phyloP scores from a whole-genome alignment of 1,284 basidiomycete species.

The Albatrellus sp. region DNA sequence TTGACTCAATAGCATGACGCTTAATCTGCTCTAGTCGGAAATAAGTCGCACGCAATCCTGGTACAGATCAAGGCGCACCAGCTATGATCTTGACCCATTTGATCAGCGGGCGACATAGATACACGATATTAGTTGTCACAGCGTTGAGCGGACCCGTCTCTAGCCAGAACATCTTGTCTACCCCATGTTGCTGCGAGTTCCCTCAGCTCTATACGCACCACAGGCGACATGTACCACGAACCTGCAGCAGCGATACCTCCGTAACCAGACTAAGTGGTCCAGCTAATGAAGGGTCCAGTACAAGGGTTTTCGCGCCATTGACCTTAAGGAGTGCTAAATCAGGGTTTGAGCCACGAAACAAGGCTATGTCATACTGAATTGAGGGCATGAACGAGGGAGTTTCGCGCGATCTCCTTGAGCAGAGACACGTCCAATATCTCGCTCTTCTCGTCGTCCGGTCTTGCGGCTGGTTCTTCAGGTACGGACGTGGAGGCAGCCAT shows the following conservation, averaged over 20 bases:
- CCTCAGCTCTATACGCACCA: constrained; percentile 3
- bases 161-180: constrained; percentile 99
- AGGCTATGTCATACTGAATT: constrained; percentile 50
- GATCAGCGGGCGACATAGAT: constrained; percentile 84
- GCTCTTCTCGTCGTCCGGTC: constrained; percentile 20
- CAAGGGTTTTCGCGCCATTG: constrained; percentile 90
- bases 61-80: constrained; percentile 35
- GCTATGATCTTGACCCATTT: constrained; percentile 84
- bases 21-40: constrained; percentile 72
- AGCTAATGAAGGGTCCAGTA: constrained; percentile 79
- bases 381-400: constrained; percentile 66
- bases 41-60: constrained; percentile 7
- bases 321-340: constrained; percentile 38
- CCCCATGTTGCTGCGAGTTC: constrained; percentile 76
- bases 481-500: constrained; percentile 18
- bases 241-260: constrained; percentile 87
- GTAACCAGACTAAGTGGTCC: constrained; percentile 90
- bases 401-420: constrained; percentile 67
- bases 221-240: constrained; percentile 21
- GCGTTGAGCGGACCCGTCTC: constrained; percentile 79
- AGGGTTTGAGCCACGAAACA: neutral
- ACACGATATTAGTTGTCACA: constrained; percentile 83
- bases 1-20: constrained; percentile 50
- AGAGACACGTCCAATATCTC: constrained; percentile 51
- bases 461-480: constrained; percentile 15